Conservation (phyloP, 179 eudicot species). For the Dionaea muscipula region DNA sequence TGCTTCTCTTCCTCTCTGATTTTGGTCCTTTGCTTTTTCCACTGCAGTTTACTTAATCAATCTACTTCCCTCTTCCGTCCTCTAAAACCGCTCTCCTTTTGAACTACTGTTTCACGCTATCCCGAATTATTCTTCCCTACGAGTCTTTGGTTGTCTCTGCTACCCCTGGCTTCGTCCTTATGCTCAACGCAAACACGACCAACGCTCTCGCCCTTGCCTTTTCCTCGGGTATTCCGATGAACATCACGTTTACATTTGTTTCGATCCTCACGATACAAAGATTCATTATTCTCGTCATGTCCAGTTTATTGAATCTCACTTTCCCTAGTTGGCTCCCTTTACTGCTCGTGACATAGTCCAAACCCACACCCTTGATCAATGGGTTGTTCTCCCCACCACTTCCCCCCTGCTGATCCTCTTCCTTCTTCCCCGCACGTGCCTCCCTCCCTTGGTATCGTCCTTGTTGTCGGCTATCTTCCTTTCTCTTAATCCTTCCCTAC, state of each 20-base stretch:
- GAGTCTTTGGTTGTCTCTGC: slow-evolving; percentile 6
- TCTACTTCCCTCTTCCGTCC: not conserved
- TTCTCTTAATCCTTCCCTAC: too few species aligned
- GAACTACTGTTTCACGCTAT: not conserved
- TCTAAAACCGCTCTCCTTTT: not conserved
- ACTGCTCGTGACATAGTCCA: too few species aligned
- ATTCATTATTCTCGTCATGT: not conserved
- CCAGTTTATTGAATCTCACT: too few species aligned
- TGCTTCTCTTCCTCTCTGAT: not conserved
- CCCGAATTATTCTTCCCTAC: not conserved
- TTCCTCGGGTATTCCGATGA: slow-evolving; percentile 2
- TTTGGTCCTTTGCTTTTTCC: not conserved
- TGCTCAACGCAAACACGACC: not conserved
- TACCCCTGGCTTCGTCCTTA: slow-evolving; percentile 9
- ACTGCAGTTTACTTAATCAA: not conserved
- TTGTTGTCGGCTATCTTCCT: too few species aligned
- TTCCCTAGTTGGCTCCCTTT: too few species aligned
- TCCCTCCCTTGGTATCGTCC: too few species aligned
- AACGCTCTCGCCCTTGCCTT: not conserved
- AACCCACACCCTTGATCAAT: too few species aligned
- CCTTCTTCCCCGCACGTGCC: too few species aligned
- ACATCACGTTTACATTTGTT: not conserved
- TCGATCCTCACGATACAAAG: not conserved
- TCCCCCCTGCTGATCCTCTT: too few species aligned
- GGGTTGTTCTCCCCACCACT: too few species aligned